phyloP scores from a whole-genome alignment of 805 yeast genomes.

The Candida tallmaniae region DNA sequence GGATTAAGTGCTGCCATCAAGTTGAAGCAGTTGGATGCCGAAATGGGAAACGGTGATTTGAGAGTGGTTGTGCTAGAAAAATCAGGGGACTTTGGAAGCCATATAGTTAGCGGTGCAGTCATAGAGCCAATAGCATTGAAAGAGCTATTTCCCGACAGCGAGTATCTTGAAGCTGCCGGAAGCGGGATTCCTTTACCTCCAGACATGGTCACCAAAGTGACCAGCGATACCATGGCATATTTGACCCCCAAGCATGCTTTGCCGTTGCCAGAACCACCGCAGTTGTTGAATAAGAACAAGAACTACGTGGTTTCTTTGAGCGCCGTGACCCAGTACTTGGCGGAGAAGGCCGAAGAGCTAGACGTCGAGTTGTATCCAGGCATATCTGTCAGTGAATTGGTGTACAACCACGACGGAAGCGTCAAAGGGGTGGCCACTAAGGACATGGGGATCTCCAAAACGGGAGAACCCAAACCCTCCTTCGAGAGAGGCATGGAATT shows the following conservation, averaged over 20 bases:
- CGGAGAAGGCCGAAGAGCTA: slow-evolving; percentile 85
- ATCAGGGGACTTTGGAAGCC: slow-evolving; percentile 90
- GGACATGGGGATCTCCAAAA: slow-evolving; percentile 79
- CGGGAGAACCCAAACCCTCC: slow-evolving; percentile 72
- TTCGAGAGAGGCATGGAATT: slow-evolving; percentile 98
- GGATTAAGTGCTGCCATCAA: slow-evolving; percentile 92
- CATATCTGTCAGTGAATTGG: slow-evolving; percentile 75
- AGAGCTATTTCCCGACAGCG: slow-evolving; percentile 76
- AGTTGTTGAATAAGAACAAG: slow-evolving; percentile 71
- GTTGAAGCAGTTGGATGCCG: slow-evolving; percentile 77
- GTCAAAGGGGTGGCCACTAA: slow-evolving; percentile 91
- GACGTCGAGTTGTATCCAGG: slow-evolving; percentile 95
- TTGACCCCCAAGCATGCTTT: slow-evolving; percentile 57
- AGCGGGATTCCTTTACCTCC: slow-evolving; percentile 72
- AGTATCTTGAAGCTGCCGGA: slow-evolving; percentile 43
- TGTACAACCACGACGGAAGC: slow-evolving; percentile 50
- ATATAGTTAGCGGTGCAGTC: slow-evolving; percentile 90
- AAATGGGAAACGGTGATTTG: slow-evolving; percentile 56
- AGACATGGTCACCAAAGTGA: slow-evolving; percentile 69
- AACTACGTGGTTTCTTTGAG: slow-evolving; percentile 84
- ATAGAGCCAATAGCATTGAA: slow-evolving; percentile 83
- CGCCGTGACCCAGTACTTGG: slow-evolving; percentile 73
- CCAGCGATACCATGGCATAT: slow-evolving; percentile 68
- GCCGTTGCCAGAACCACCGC: slow-evolving; percentile 91
- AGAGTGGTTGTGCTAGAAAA: slow-evolving; percentile 90